Evolutionary conservation across 2,329 filamentous ascomycete genomes (phyloP).

Genomic region (Fusarium sp.): DNA sequence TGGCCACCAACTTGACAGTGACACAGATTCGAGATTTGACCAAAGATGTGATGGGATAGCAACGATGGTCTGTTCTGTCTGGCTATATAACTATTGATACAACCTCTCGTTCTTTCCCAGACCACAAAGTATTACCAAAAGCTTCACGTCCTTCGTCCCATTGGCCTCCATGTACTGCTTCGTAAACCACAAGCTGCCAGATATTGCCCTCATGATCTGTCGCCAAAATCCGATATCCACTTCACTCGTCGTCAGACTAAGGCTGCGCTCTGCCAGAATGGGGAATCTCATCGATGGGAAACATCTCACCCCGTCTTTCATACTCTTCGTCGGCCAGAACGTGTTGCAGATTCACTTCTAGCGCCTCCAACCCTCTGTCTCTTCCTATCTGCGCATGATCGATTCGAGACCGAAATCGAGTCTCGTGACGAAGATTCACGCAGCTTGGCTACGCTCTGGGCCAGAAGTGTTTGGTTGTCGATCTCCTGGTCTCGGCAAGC

Average conservation of each 20-base stretch:
- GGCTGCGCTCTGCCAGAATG: too few relatives aligned
- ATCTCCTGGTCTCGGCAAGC: background rate
- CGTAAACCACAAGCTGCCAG: background rate
- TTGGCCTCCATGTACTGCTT: background rate
- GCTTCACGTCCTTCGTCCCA: too few relatives aligned
- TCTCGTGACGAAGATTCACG: background rate
- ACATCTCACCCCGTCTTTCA: too few relatives aligned
- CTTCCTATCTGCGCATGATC: background rate
- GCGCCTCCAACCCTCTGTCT: background rate
- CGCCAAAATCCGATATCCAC: background rate
- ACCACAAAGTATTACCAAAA: too few relatives aligned
- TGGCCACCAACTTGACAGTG: too few relatives aligned
- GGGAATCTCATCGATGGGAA: too few relatives aligned
- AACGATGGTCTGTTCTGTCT: background rate
- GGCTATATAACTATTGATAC: background rate
- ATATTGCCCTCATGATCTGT: background rate
- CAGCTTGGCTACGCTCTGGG: background rate
- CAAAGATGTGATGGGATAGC: too few relatives aligned
- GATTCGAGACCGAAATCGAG: background rate
- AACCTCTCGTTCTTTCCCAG: too few relatives aligned
- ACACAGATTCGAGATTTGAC: too few relatives aligned
- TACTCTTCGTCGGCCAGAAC: too few relatives aligned
- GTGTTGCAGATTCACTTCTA: background rate
- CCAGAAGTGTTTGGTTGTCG: accelerated
- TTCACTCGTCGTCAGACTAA: too few relatives aligned